phyloP scores from a whole-genome alignment of 192 early-diverging fungal species.

The Chytriomyces sp. region DNA sequence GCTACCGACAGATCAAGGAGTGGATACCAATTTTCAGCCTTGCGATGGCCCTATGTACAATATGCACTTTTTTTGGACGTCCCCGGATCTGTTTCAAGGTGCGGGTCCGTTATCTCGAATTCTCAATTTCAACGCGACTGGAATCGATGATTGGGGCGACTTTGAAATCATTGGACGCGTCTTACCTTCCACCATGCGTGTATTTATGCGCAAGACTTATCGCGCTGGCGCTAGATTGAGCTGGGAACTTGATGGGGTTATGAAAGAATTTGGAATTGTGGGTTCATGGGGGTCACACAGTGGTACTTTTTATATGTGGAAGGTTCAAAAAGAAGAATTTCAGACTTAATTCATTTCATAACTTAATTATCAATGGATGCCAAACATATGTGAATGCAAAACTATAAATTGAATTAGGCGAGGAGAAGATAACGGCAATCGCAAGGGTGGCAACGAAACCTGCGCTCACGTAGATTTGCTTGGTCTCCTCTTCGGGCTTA shows the following conservation, averaged over 20 bases:
- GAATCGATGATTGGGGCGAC: background rate
- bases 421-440: too few relatives aligned
- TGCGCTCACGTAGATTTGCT: too few relatives aligned
- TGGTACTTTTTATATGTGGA: slow-evolving; percentile 13
- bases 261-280: slow-evolving; percentile 22
- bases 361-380: too few relatives aligned
- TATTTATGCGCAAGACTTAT: slow-evolving; percentile 17
- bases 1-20: background rate
- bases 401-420: too few relatives aligned
- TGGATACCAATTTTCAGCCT: background rate
- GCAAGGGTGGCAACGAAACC: too few relatives aligned
- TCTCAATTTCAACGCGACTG: background rate
- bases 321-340: too few relatives aligned
- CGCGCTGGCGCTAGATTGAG: background rate
- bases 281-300: background rate
- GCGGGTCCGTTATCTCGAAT: background rate
- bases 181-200: background rate
- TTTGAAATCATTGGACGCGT: slow-evolving; percentile 12
- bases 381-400: too few relatives aligned
- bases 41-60: slow-evolving; percentile 17
- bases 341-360: too few relatives aligned
- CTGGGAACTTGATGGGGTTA: slow-evolving; percentile 4
- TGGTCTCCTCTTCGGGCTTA: too few relatives aligned
- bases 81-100: background rate
- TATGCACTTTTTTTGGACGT: background rate